These are phyloP conservation scores for Oryza longistaminata DNA, from an alignment of 176 grass and related monocot species.

Conservation along the genomic window DNA sequence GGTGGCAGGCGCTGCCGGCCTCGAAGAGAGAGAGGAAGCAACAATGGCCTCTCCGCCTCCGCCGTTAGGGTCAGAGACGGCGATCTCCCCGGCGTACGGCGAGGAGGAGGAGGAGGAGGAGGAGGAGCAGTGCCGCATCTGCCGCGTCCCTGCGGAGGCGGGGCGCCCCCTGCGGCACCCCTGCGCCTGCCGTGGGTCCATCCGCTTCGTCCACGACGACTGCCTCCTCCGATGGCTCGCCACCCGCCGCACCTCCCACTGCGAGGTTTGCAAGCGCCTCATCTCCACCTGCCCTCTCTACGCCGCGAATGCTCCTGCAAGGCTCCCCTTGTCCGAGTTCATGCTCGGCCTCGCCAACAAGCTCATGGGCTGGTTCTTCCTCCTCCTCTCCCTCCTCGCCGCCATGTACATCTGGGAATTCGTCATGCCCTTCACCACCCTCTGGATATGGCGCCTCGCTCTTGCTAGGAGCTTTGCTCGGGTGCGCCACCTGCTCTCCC, in stretches of 20 bases:
- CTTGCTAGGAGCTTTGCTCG: constrained; percentile 13
- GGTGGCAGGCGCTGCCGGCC: too few species aligned
- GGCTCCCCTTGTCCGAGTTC: constrained; percentile 32
- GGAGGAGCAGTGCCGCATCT: constrained; percentile 47
- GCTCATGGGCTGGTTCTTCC: constrained; percentile 10
- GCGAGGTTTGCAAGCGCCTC: constrained; percentile 40
- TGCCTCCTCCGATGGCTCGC: constrained; percentile 56
- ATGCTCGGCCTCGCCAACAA: constrained; percentile 17
- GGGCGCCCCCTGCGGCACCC: constrained; percentile 38
- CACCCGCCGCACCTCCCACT: constrained; percentile 23
- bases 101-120: not conserved
- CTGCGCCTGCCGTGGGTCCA: constrained; percentile 51
- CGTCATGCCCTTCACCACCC: constrained; percentile 33
- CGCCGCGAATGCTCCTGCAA: constrained; percentile 24
- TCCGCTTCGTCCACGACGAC: constrained; percentile 56
- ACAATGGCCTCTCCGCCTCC: not conserved
- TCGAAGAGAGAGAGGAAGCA: too few species aligned
- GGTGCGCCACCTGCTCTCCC: constrained; percentile 30
- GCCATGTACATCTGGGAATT: constrained; percentile 33
- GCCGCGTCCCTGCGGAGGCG: constrained; percentile 32
- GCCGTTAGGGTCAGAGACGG: not conserved
- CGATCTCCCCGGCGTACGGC: not conserved
- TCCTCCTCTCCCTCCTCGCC: constrained; percentile 33
- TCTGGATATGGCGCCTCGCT: constrained; percentile 34
- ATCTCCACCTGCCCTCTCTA: constrained; percentile 46